Base-by-base conservation (phyloP, 331 rosid genomes). In the Quercus phellos region DNA sequence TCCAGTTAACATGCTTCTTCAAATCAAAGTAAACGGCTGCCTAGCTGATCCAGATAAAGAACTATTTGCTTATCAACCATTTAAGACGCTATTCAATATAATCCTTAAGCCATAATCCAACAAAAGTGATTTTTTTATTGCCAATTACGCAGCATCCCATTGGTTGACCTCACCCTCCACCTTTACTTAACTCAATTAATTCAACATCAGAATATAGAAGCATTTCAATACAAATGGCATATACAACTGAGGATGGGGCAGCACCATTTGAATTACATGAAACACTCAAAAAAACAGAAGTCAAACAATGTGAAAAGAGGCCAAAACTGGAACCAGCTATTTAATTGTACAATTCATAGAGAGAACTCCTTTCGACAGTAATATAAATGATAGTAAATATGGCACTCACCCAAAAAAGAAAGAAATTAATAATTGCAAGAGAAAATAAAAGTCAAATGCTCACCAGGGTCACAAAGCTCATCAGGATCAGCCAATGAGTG, bases 401-500 rank as follows among this genome's bases (percentile, higher is more conserved):
- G 51, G 14, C 51, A 43, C 51, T 43, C 4, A 43, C 51, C 4
- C 12, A 43, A 35, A 35, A 43, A 43, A 43, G 14, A 43, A 10
- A 43, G 4, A 43, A 43, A 3, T 43, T 43, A 43, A 8, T 43
- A 43, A 3, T 17, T 42, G 73, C 67, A 74, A 71, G 27, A 27
- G 42, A 66, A 77, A 51, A 27, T n/a, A 78, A 50, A 67, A 76
- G 26, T 61, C 42, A 83, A 80, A 74, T 66, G 83, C 98, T 87
- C 55, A 95, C 98, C 93, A 32, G 96, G 96, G 94, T 95, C 98
- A 85, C 99, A 98, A 70, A 91, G 99, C 91, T 95, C 99, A 79
- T 95, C 99, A 0, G 99, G 99, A 82, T 95, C 99, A 75, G 99
- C 99, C 86, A 95, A 83, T 22, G 98, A 95, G 78, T 93, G 99